A percentile compares a stretch with the other conserved stretches of the same genome.
phyloP scores from a whole-genome alignment of 768 basidiomycete genomes.

The Tylopilus felleus region DNA sequence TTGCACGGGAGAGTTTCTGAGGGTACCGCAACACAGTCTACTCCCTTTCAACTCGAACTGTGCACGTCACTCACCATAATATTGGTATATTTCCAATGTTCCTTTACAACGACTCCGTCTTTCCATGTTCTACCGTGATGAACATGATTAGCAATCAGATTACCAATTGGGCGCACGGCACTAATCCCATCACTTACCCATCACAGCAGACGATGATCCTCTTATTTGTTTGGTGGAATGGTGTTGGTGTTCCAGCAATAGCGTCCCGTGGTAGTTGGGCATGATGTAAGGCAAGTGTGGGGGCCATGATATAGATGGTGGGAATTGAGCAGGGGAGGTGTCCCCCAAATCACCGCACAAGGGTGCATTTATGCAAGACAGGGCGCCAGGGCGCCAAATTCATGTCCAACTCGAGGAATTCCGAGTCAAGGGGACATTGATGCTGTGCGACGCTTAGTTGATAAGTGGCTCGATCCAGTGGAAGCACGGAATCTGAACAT shows the following conservation, averaged over 20 bases:
- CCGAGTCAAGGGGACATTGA: neutral
- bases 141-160: conserved; percentile 2
- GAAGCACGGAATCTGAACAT: neutral
- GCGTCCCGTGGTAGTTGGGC: neutral
- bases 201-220: conserved; percentile 74
- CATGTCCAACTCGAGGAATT: neutral
- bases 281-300: neutral
- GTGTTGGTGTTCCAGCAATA: neutral
- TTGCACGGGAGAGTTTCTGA: conserved; percentile 53
- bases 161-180: neutral
- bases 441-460: neutral
- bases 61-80: conserved; percentile 40
- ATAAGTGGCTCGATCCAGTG: neutral
- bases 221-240: conserved; percentile 38
- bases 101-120: conserved; percentile 49
- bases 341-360: neutral
- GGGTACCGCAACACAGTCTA: neutral
- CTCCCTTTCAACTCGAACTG: neutral
- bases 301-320: conserved; percentile 12
- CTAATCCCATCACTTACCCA: conserved; percentile 44
- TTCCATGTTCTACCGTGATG: conserved; percentile 63
- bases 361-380: conserved; percentile 24
- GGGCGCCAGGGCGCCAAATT: neutral
- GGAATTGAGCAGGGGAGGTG: neutral
- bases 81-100: conserved; percentile 52